Conservation (phyloP, 306 rosid species). For the Astragalus glycyphyllos region DNA sequence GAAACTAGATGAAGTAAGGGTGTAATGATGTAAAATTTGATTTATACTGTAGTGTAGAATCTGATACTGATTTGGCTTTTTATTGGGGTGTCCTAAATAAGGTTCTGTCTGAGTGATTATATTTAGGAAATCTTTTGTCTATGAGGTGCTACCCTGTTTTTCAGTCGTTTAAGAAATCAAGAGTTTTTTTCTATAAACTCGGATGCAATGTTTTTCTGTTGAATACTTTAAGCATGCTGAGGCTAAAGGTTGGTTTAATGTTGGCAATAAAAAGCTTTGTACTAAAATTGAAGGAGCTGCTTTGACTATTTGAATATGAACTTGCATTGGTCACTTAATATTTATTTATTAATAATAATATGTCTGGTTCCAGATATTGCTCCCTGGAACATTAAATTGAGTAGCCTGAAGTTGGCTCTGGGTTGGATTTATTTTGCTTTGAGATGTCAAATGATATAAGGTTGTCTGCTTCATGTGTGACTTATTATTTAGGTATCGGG, state of each 20-base stretch:
- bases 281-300: neutral
- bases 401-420: constrained; percentile 17
- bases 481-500: constrained; percentile 25
- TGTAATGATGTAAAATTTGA: neutral
- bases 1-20: neutral
- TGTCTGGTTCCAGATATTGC: neutral
- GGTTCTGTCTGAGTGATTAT: neutral
- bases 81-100: neutral
- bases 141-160: neutral
- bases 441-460: constrained; percentile 23
- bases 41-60: constrained; percentile 12
- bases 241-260: constrained; percentile 23
- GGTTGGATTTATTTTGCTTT: constrained; percentile 31
- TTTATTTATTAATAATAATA: too few species aligned
- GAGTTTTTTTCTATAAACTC: neutral
- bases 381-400: constrained; percentile 9
- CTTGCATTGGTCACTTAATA: neutral
- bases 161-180: neutral
- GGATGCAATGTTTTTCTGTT: constrained; percentile 3
- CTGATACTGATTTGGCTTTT: constrained; percentile 2
- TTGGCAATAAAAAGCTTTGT: neutral
- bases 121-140: neutral
- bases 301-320: constrained; percentile 13
- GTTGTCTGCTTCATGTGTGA: constrained; percentile 9
- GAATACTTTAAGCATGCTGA: constrained; percentile 22